A percentile compares a stretch with the other conserved stretches of the same genome.
Evolutionary conservation across 257 asterid species (phyloP).

Genomic region (Oldenlandia corymbosa): DNA sequence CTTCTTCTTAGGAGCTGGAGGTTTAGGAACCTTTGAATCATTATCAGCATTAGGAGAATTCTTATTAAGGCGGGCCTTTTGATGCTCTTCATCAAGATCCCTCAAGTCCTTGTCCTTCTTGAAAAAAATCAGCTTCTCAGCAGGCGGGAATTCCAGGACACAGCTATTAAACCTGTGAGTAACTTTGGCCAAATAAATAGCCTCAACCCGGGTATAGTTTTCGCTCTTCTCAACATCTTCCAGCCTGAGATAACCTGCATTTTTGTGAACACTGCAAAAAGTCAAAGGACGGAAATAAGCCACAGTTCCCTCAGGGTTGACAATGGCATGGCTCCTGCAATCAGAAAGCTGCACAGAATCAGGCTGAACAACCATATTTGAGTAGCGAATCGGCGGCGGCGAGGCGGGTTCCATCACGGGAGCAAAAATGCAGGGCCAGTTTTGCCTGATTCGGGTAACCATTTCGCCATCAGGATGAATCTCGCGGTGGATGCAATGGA

Average conservation of each 20-base stretch:
- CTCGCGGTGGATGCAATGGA: neutral
- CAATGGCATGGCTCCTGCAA: neutral
- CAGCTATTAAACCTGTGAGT: slow-evolving; percentile 27
- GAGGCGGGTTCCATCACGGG: neutral
- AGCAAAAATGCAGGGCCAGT: slow-evolving; percentile 11
- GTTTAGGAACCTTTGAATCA: no score
- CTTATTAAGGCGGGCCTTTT: no score
- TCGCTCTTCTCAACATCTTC: slow-evolving; percentile 19
- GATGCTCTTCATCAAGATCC: neutral
- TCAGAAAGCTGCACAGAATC: neutral
- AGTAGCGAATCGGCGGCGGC: neutral
- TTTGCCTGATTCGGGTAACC: neutral
- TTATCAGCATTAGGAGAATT: no score
- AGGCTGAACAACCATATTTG: neutral
- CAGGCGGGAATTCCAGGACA: slow-evolving; percentile 24
- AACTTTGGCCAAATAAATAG: neutral
- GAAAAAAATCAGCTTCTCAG: neutral
- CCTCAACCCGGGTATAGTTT: slow-evolving; percentile 16
- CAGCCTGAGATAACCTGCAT: slow-evolving; percentile 12
- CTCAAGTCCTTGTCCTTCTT: neutral
- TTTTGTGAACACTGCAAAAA: slow-evolving; percentile 30
- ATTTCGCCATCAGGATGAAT: neutral
- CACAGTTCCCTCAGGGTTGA: neutral
- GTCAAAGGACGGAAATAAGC: slow-evolving; percentile 4
- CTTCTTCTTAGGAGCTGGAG: no score